phyloP scores from a whole-genome alignment of 176 grass and related monocot species.

The Triticum dicoccoides region DNA sequence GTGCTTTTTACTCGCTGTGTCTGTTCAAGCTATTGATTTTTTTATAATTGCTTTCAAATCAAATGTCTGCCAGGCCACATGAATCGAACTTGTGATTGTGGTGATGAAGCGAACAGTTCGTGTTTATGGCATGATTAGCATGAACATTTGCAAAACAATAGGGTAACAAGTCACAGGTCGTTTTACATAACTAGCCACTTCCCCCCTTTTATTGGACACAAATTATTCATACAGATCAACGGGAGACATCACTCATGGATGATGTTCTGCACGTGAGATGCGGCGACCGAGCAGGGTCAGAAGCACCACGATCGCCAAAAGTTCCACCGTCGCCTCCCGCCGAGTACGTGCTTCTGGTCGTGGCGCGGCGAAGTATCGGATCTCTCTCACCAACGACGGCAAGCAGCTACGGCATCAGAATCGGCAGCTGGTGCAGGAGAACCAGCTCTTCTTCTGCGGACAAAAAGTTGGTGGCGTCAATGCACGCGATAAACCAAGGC shows the following conservation, averaged over 20 bases:
- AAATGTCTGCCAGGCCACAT: neutral
- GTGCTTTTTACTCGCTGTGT: neutral
- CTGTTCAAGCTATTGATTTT: neutral
- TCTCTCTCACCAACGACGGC: neutral
- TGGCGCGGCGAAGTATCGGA: neutral
- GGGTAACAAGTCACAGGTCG: neutral
- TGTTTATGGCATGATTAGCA: neutral
- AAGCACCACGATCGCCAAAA: neutral
- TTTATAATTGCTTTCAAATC: neutral
- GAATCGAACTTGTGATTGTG: neutral
- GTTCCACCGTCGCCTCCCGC: neutral
- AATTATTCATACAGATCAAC: neutral
- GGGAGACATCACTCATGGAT: neutral
- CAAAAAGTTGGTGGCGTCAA: neutral
- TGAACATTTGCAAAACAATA: neutral
- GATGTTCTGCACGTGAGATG: neutral
- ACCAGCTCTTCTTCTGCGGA: conserved; percentile 38
- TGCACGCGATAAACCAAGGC: neutral
- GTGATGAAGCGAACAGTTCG: neutral
- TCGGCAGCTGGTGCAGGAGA: conserved; percentile 37
- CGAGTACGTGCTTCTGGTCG: neutral
- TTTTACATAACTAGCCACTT: neutral
- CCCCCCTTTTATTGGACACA: neutral
- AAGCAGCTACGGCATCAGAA: neutral
- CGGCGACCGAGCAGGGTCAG: neutral